Conservation (phyloP, 192 early-diverging fungal genomes). For the Linnemannia hyalina region DNA sequence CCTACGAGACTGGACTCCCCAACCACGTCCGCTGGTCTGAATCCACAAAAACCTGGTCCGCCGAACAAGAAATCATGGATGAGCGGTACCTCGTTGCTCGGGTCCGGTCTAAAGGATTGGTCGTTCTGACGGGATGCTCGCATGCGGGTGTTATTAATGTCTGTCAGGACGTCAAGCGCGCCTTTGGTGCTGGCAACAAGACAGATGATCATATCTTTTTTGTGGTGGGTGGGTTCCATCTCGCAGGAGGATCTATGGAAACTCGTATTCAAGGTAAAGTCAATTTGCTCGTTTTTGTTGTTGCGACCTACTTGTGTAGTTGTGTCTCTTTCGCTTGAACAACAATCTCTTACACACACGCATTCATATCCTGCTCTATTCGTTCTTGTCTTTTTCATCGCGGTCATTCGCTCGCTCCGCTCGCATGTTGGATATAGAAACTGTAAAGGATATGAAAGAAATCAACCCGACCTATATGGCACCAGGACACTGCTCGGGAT, state of each 20-base stretch:
- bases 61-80: conserved; percentile 51
- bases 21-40: conserved; percentile 42
- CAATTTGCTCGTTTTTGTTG: neutral
- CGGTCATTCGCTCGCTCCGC: too few relatives aligned
- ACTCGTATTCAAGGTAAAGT: conserved; percentile 32
- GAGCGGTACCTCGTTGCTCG: conserved; percentile 47
- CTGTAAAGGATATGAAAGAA: conserved; percentile 33
- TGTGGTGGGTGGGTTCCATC: conserved; percentile 55
- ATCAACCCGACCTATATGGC: conserved; percentile 46
- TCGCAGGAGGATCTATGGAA: conserved; percentile 44
- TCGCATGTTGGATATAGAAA: conserved; percentile 12
- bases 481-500: conserved; percentile 58
- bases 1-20: conserved; percentile 52
- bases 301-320: neutral
- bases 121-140: conserved; percentile 50
- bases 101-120: conserved; percentile 42
- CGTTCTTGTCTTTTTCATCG: neutral
- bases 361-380: neutral
- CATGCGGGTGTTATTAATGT: conserved; percentile 55
- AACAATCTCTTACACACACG: too few relatives aligned
- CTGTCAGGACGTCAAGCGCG: conserved; percentile 39
- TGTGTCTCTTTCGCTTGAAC: neutral
- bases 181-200: conserved; percentile 13
- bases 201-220: conserved; percentile 21
- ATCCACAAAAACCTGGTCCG: conserved; percentile 5